Evolutionary conservation across 306 rosid species (phyloP).

Genomic region (Lagenaria siceraria): DNA sequence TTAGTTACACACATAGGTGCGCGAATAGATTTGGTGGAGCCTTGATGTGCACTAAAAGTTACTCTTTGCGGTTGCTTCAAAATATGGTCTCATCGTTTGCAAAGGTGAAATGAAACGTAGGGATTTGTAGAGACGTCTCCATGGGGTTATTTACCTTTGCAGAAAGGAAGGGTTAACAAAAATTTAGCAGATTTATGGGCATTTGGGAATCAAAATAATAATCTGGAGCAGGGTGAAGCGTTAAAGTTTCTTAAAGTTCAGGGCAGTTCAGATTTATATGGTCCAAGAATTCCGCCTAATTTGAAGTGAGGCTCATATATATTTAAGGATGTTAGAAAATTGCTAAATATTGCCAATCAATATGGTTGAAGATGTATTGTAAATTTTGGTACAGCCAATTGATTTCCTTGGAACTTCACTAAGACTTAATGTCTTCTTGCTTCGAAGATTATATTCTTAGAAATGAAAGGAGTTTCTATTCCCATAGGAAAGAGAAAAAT

Average conservation of each 20-base stretch:
- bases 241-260: not conserved
- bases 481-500: not conserved
- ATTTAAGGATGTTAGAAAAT: not conserved
- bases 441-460: not conserved
- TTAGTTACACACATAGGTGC: not conserved
- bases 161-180: not conserved
- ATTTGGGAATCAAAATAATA: not conserved
- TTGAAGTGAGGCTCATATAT: not conserved
- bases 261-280: not conserved
- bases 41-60: not conserved
- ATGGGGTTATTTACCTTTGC: not conserved
- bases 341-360: not conserved
- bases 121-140: not conserved
- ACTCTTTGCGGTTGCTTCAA: not conserved
- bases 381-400: not conserved
- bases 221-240: not conserved
- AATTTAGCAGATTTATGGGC: not conserved
- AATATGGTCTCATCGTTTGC: not conserved
- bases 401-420: not conserved
- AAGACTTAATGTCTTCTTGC: not conserved
- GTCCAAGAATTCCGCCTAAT: not conserved
- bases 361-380: not conserved
- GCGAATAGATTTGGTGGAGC: not conserved
- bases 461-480: not conserved
- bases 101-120: not conserved